Evolutionary conservation across 352 stramenopile species (phyloP).

Genomic region (Phytophthora hibernalis): DNA sequence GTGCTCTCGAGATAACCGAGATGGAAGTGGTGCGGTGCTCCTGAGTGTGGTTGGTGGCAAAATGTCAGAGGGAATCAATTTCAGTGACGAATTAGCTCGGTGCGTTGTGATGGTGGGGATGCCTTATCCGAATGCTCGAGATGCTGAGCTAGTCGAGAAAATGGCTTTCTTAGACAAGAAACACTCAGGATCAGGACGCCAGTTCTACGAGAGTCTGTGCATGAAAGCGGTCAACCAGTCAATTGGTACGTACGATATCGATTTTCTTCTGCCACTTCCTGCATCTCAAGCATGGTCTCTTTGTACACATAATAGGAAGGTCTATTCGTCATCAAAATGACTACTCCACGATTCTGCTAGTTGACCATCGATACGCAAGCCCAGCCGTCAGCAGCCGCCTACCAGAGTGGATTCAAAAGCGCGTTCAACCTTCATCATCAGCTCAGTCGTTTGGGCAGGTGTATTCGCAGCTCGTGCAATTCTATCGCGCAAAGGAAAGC

Average conservation of each 20-base stretch:
- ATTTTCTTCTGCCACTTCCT: neutral
- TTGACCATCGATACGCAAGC: slow-evolving; percentile 95
- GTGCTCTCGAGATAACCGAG: slow-evolving; percentile 43
- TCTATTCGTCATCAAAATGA: slow-evolving; percentile 98
- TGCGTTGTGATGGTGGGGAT: slow-evolving; percentile 98
- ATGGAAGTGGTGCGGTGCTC: slow-evolving; percentile 78
- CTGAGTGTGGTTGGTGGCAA: slow-evolving; percentile 99
- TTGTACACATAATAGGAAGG: slow-evolving; percentile 56
- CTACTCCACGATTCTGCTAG: slow-evolving; percentile 96
- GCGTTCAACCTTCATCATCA: slow-evolving; percentile 61
- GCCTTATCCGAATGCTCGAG: slow-evolving; percentile 97
- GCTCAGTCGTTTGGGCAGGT: slow-evolving; percentile 59
- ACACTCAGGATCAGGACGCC: slow-evolving; percentile 66
- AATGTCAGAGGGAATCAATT: slow-evolving; percentile 99
- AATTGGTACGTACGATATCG: slow-evolving; percentile 82
- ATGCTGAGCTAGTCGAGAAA: slow-evolving; percentile 97
- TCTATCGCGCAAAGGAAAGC: slow-evolving; percentile 68
- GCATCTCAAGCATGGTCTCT: slow-evolving; percentile 16
- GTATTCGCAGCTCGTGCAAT: slow-evolving; percentile 81
- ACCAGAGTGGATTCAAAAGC: slow-evolving; percentile 85
- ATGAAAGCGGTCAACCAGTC: slow-evolving; percentile 99
- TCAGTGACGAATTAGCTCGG: slow-evolving; percentile 97
- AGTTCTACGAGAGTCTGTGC: slow-evolving; percentile 98
- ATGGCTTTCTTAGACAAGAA: slow-evolving; percentile 93
- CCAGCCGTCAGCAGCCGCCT: slow-evolving; percentile 66